A percentile compares a stretch with the other conserved stretches of the same genome.
Evolutionary conservation across 345 rosid genomes (phyloP).

Genomic region (Luvunga scandens): DNA sequence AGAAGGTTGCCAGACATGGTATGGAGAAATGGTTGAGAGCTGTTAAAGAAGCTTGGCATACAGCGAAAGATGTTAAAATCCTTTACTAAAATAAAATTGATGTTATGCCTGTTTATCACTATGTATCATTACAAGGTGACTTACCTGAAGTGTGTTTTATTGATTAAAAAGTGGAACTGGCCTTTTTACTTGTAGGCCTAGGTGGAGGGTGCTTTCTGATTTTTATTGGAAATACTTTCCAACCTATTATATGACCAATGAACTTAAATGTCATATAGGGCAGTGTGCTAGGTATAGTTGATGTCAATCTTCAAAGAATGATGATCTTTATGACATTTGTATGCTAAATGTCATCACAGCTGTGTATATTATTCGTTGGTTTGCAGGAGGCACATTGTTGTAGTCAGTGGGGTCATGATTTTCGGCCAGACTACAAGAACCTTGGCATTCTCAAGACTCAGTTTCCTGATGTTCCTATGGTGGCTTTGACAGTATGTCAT

Average conservation of each 20-base stretch:
- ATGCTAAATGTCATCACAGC: neutral
- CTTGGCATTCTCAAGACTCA: conserved; percentile 90
- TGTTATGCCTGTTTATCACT: neutral
- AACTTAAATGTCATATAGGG: neutral
- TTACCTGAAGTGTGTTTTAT: neutral
- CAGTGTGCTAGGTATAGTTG: neutral
- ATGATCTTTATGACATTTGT: neutral
- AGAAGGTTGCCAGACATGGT: neutral
- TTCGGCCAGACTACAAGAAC: conserved; percentile 96
- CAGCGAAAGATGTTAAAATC: neutral
- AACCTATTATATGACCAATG: neutral
- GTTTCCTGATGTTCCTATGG: conserved; percentile 79
- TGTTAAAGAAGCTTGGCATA: neutral
- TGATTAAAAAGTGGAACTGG: neutral
- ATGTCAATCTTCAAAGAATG: neutral
- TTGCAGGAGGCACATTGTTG: conserved; percentile 99
- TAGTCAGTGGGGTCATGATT: conserved; percentile 99
- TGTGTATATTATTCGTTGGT: conserved; percentile 9
- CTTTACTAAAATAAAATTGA: neutral
- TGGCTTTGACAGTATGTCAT: conserved; percentile 85
- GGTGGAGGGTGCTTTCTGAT: neutral
- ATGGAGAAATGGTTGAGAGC: neutral
- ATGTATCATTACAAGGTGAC: neutral
- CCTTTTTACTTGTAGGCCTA: neutral
- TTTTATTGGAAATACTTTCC: neutral